phyloP scores from a whole-genome alignment of 805 yeast species.

The Candida sphagnicola region DNA sequence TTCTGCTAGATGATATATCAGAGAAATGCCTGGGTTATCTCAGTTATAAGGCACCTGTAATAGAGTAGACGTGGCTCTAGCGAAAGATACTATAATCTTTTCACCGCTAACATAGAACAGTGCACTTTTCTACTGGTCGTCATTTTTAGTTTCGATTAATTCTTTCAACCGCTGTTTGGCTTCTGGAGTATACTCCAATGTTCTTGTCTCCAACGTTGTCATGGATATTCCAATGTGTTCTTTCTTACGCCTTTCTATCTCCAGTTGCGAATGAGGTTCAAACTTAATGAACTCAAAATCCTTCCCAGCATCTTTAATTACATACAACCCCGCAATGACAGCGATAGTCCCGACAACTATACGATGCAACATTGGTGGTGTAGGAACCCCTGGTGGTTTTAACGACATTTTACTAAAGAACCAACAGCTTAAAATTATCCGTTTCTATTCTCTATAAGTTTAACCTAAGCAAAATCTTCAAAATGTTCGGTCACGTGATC shows the following conservation, averaged over 20 bases:
- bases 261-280: slow-evolving; percentile 36
- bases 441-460: no score
- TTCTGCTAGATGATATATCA: no score
- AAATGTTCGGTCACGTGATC: neutral
- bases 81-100: no score
- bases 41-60: no score
- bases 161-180: slow-evolving; percentile 32
- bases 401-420: slow-evolving; percentile 4
- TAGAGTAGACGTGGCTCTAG: no score
- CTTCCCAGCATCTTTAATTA: slow-evolving; percentile 28
- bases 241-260: slow-evolving; percentile 30
- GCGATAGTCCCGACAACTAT: slow-evolving; percentile 36
- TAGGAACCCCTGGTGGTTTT: slow-evolving; percentile 16
- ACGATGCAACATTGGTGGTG: slow-evolving; percentile 32
- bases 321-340: slow-evolving; percentile 28
- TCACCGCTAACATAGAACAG: no score
- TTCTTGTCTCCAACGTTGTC: slow-evolving; percentile 28
- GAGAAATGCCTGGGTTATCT: no score
- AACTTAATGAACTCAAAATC: slow-evolving; percentile 39
- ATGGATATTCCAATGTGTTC: slow-evolving; percentile 29
- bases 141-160: slow-evolving; percentile 17
- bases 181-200: slow-evolving; percentile 41
- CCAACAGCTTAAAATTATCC: no score
- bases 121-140: neutral
- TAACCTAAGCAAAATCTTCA: no score